These are phyloP conservation scores for Wickerhamomyces sp. DNA, from an alignment of 1,139 yeast genomes.

Conservation along the genomic window DNA sequence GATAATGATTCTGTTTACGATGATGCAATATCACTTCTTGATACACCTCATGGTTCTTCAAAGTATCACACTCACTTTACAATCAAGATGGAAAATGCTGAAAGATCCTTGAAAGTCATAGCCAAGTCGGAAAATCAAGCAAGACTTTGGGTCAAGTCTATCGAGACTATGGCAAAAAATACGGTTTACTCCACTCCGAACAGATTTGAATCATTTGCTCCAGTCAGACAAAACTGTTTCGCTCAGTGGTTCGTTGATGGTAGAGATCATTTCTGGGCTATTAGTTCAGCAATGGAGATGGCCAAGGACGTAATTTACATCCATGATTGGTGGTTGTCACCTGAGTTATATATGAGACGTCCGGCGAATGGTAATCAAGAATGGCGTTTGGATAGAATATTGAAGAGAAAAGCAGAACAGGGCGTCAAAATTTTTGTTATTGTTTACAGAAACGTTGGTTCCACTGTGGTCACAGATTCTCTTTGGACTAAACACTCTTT, in stretches of 20 bases:
- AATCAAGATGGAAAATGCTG: slow-evolving; percentile 72
- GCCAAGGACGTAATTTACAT: slow-evolving; percentile 92
- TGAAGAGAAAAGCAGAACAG: slow-evolving; percentile 86
- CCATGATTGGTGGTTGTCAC: slow-evolving; percentile 99
- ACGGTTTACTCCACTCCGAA: slow-evolving; percentile 70
- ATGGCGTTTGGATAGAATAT: slow-evolving; percentile 84
- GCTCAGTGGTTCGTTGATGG: slow-evolving; percentile 99
- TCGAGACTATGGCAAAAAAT: slow-evolving; percentile 61
- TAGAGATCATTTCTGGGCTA: slow-evolving; percentile 94
- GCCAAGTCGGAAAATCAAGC: slow-evolving; percentile 71
- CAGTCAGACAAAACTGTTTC: slow-evolving; percentile 74
- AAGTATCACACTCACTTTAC: slow-evolving; percentile 39
- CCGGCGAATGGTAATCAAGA: slow-evolving; percentile 96
- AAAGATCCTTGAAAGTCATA: slow-evolving; percentile 68
- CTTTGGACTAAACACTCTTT: slow-evolving; percentile 91
- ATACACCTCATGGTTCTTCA: slow-evolving; percentile 20
- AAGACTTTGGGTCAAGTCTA: slow-evolving; percentile 70
- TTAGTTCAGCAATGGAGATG: slow-evolving; percentile 86
- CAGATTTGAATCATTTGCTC: slow-evolving; percentile 89
- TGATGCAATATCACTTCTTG: slow-evolving; percentile 23
- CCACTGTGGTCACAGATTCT: slow-evolving; percentile 91
- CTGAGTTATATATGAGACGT: slow-evolving; percentile 86
- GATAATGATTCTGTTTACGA: slow-evolving; percentile 38
- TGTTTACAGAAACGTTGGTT: slow-evolving; percentile 92
- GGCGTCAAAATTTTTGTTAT: slow-evolving; percentile 93